Evolutionary conservation across 352 stramenopile genomes (phyloP), one percentile per base, ranked within the genome.

Genomic region (Plasmopara muralis): DNA sequence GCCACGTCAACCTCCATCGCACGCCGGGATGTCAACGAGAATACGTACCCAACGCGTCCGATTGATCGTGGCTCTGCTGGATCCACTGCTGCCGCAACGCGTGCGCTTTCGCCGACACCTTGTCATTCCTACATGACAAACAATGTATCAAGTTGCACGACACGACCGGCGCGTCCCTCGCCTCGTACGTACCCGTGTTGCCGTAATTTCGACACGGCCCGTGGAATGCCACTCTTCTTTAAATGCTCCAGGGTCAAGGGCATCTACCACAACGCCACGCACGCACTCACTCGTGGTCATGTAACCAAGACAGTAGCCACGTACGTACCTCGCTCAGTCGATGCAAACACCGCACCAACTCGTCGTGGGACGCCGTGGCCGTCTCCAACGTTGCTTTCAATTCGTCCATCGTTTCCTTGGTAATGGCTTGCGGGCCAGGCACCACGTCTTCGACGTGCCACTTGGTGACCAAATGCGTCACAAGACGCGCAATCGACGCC

Each of bases 61-160:
- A 43, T 33, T 77, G 71, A 8, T 66, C 74, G 45, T 68, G 71
- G 6, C 55, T 53, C 47, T 83, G 73, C 50, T 84, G 70, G 44
- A 89, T 90, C 82, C 79, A 93, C 38, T 69, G 62, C 54, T 80
- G 66, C 18, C 82, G 82, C 14, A 93, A 64, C 14, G 83, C 66
- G 13, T 79, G 74, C 7, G 82, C 79, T 34, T 68, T 69, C 16
- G 74, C 69, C 30, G 82, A 89, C 18, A 93, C 82, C 57, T 85
- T 86, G 55, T 89, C 79, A 43, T 91, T 91, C 0, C 80, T 91
- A 37, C 35, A 56, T 13, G 20, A 25, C 20, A 15, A 50, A 43
- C 31, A 42, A 53, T n/a, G 55, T 44, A 42, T 38, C 9, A 14
- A 38, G 13, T n/a, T n/a, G n/a, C n/a, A n/a, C n/a, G n/a, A n/a